Evolutionary conservation across 495 filamentous ascomycete species (phyloP), one percentile per base, ranked within the genome.

Genomic region (Aspergillus sclerotioniger): DNA sequence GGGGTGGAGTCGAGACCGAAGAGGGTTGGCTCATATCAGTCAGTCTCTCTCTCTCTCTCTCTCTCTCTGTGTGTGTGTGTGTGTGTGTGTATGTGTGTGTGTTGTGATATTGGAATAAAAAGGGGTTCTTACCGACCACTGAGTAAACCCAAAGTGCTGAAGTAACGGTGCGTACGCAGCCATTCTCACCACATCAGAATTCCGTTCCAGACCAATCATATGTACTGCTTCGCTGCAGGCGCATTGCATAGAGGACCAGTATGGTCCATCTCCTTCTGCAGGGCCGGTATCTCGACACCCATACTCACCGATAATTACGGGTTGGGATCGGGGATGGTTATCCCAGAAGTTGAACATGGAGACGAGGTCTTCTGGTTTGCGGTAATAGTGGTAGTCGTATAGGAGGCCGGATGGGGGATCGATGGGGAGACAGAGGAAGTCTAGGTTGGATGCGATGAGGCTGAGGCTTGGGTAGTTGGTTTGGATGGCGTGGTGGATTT

Each of bases 171-270:
- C 76, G 59, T 85, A 82, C 8, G 81, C 76, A 6, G 80, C 78
- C 67, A 82, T 80, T 53, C 78, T 67, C 8, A 84, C 71, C 15
- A 80, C 67, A 61, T 87, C 81, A 5, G 79, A 76, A 66, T 90
- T 90, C 20, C 85, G 76, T 70, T 91, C 87, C 43, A 83, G 77
- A 25, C 84, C 86, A 35, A 91, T 78, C 59, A 88, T 78, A 59
- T 82, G 87, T 28, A 90, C 80, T 2, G 85, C 86, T 62, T 91
- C 87, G 21, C 74, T 79, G 39, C 88, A 82, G 43, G 79, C 78
- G 39, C 81, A 83, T 54, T 79, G 83, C 82, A 87, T 58, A 51
- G 64, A 73, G 51, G 78, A 67, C 73, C 68, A 72, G 53, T 61
- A 73, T 0, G 57, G 54, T 6, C 70, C 70, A 7, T 60, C 56